These are phyloP conservation scores for Pelargonium hybrid DNA, from an alignment of 441 rosid species.

Conservation along the genomic window DNA sequence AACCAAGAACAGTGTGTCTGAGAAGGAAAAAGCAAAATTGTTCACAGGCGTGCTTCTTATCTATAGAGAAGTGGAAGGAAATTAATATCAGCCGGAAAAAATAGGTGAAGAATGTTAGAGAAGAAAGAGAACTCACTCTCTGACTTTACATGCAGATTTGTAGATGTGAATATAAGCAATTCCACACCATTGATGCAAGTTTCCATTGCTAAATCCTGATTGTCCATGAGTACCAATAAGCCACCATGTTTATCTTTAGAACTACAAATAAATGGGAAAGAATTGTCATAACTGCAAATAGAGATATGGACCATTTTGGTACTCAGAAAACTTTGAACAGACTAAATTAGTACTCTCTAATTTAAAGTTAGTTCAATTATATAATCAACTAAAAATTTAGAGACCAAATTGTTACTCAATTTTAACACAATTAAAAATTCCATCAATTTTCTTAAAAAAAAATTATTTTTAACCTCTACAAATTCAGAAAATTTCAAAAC, in stretches of 20 bases:
- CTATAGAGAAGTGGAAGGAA: neutral
- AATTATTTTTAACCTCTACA: too few species aligned
- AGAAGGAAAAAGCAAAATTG: conserved; percentile 1
- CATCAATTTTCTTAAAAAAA: too few species aligned
- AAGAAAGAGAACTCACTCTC: conserved; percentile 32
- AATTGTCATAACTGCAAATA: neutral
- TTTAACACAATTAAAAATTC: too few species aligned
- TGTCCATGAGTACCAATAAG: conserved; percentile 34
- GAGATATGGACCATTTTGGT: too few species aligned
- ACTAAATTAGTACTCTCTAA: too few species aligned
- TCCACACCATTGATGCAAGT: conserved; percentile 37
- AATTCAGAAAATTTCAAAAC: too few species aligned
- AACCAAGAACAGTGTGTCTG: neutral
- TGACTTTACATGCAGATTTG: conserved; percentile 32
- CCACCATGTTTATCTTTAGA: conserved; percentile 19
- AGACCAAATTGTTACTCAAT: too few species aligned
- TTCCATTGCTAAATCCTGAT: conserved; percentile 30
- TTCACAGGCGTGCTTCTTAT: neutral
- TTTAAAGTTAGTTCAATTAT: too few species aligned
- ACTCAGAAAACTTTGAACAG: too few species aligned
- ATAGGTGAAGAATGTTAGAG: neutral
- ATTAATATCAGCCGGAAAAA: neutral
- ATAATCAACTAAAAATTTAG: too few species aligned
- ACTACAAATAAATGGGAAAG: conserved; percentile 26
- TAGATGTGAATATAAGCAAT: conserved; percentile 52